Percentiles rank a stretch among this genome's conserved stretches.
These are phyloP conservation scores for Talaromyces pinophilus DNA, from an alignment of 2,329 filamentous ascomycete genomes.

Conservation along the genomic window DNA sequence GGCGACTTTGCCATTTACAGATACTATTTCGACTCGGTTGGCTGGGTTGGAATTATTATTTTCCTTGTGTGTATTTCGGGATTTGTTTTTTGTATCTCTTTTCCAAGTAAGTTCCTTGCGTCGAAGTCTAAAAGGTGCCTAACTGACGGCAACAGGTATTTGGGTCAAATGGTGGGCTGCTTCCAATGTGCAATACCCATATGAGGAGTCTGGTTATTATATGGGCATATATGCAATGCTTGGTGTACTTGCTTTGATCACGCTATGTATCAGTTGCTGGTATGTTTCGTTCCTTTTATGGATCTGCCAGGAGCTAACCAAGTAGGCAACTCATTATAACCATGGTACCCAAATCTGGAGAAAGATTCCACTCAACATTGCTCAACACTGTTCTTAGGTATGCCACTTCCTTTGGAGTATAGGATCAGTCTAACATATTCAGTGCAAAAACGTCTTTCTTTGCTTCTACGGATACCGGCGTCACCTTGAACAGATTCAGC, in stretches of 20 bases:
- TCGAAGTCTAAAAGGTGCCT: background rate
- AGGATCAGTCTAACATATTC: conserved; percentile 21
- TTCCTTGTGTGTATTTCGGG: conserved; percentile 42
- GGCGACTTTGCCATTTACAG: conserved; percentile 49
- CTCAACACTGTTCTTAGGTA: conserved; percentile 53
- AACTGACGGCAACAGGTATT: conserved; percentile 30
- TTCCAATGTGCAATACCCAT: conserved; percentile 39
- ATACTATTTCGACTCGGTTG: conserved; percentile 44
- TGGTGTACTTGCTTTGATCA: conserved; percentile 39
- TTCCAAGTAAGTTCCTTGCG: conserved; percentile 35
- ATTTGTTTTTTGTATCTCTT: conserved; percentile 46
- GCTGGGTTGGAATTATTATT: conserved; percentile 36
- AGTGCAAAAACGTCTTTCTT: conserved; percentile 48
- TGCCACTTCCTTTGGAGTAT: background rate
- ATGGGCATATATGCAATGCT: conserved; percentile 45
- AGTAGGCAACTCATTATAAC: conserved; percentile 53
- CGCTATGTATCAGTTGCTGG: conserved; percentile 42
- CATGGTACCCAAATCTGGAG: conserved; percentile 57
- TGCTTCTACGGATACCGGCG: conserved; percentile 44
- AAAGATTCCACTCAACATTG: conserved; percentile 51
- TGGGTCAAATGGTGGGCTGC: conserved; percentile 48
- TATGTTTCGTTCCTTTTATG: conserved; percentile 22
- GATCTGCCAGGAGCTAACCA: background rate
- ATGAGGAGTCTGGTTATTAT: conserved; percentile 39
- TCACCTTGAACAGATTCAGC: conserved; percentile 48